A percentile compares a stretch with the other conserved stretches of the same genome.
phyloP scores from a whole-genome alignment of 106 monocot genomes.

The Xerophyta viscosa region DNA sequence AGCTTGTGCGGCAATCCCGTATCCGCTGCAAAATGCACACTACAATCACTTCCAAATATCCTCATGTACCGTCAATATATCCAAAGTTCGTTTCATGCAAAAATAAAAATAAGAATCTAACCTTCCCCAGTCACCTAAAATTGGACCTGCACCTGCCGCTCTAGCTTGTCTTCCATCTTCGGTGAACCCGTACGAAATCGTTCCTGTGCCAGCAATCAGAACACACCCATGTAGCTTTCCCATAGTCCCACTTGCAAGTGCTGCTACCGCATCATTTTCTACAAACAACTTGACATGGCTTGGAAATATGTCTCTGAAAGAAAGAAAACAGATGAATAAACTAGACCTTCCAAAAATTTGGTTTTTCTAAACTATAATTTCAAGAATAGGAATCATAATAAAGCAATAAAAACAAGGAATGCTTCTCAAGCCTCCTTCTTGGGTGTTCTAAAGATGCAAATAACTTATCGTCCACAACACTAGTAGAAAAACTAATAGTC shows the following conservation, averaged over 20 bases:
- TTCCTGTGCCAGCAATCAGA: constrained; percentile 88
- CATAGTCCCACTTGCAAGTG: constrained; percentile 94
- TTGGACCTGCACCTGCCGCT: constrained; percentile 94
- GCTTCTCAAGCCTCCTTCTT: no score
- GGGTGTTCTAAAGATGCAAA: no score
- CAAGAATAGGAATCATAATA: no score
- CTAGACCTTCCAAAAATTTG: no score
- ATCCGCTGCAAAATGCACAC: constrained; percentile 75
- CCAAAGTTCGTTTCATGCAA: no score
- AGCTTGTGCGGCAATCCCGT: constrained; percentile 91
- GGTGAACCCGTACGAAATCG: constrained; percentile 88
- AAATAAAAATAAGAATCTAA: constrained; percentile 24
- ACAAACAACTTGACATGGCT: constrained; percentile 71
- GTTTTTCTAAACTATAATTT: no score
- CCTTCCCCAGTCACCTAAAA: constrained; percentile 99
- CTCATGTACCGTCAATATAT: no score
- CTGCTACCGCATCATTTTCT: constrained; percentile 96
- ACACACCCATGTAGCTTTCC: constrained; percentile 97
- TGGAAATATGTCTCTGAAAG: constrained; percentile 69
- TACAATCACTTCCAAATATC: no score
- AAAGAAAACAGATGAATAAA: constrained; percentile 8
- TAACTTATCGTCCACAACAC: no score
- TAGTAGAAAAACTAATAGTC: no score
- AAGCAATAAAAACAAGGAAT: no score
- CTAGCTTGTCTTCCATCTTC: constrained; percentile 84